Base-by-base conservation (phyloP, 1,284 basidiomycete species). In the Trichosporon sp. region DNA sequence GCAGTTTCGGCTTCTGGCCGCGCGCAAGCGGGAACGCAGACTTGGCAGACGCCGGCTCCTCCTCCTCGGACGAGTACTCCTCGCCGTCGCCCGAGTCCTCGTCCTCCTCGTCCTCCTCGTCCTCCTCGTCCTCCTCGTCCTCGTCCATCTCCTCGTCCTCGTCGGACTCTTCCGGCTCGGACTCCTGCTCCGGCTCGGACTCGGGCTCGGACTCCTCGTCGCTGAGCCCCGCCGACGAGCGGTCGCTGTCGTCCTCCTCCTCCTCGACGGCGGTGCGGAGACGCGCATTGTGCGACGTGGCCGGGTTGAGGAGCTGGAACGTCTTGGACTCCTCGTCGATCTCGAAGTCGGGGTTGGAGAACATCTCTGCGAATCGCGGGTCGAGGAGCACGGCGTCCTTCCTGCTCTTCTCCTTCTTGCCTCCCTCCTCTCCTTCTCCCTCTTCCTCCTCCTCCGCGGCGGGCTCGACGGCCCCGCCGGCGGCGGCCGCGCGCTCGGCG, bases 311-410 rank as follows among this genome's bases (percentile, higher is more conserved):
- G 75, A 98, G 84, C 25, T 91, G 91, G 79, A 87, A 99, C 84
- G 98, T 97, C 78, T 92, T 87, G 73, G 86, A 92, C 53, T 84
- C 87, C 83, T 95, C 91, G 82, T 99, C 95, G 74, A 99, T 92
- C 78, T 92, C 87, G 82, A 93, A 99, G 70, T 92, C 92, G n/a
- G 93, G 91, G 78, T 98, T 90, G 81, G 92, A 90, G 84, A 97
- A 99, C 62, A 99, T 86, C 66, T 90, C 91, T 68, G 90, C 86
- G 88, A 99, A 99, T 72, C 97, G 91, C 67, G 91, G 88, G 83
- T 99, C 97, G 63, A 85, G 88, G 71, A 98, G 88, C 72, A 99
- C 83, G n/a, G 77, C 86, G 69, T 82, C 85, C 47, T 75, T 81
- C 23, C 80, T 83, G 31, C 79, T 81, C 35, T 77, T 86, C 68